phyloP scores from a whole-genome alignment of 2,329 filamentous ascomycete species.

The Trichoderma aggressivum region DNA sequence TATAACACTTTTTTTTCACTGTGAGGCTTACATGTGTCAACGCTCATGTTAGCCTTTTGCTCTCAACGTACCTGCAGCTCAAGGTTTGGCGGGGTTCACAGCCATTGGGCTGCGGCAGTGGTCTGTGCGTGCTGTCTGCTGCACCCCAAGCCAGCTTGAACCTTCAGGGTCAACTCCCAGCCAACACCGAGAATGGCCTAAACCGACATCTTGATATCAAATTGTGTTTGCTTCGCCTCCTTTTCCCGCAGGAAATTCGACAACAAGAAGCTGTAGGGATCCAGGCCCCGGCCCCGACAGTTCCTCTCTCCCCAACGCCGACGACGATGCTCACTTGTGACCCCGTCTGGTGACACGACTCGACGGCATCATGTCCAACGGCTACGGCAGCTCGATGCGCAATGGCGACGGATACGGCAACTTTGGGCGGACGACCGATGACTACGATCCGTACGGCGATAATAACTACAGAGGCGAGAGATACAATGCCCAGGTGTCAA shows the following conservation, averaged over 20 bases:
- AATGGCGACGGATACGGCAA: slow-evolving; percentile 44
- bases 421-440: slow-evolving; percentile 40
- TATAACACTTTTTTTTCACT: background rate
- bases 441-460: slow-evolving; percentile 50
- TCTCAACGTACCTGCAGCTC: background rate
- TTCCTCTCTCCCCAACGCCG: background rate
- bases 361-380: slow-evolving; percentile 46
- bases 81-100: background rate
- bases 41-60: background rate
- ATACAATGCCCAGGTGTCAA: slow-evolving; percentile 34
- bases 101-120: background rate
- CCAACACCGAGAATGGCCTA: background rate
- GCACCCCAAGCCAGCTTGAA: background rate
- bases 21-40: background rate
- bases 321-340: slow-evolving; percentile 22
- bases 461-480: slow-evolving; percentile 41
- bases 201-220: background rate
- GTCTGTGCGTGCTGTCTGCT: slow-evolving; percentile 13
- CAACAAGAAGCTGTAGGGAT: background rate
- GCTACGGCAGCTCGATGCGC: slow-evolving; percentile 44
- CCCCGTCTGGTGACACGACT: slow-evolving; percentile 17
- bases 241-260: background rate
- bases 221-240: background rate
- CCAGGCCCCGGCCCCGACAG: background rate
- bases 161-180: background rate